Evolutionary conservation across 2,329 filamentous ascomycete genomes (phyloP).

Genomic region (Helicocarpus griseus): DNA sequence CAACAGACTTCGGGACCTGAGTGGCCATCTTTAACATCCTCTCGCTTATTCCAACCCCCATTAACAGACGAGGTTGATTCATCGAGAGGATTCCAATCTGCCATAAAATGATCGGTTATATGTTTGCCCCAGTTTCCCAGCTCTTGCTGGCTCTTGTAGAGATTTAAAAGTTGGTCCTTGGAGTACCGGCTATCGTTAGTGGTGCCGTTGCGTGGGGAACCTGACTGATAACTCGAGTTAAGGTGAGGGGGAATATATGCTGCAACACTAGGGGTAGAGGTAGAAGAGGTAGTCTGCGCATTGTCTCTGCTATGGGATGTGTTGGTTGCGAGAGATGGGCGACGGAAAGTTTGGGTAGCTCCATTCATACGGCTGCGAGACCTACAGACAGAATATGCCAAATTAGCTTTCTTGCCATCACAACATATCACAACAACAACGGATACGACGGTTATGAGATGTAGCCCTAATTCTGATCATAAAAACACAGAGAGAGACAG

Average conservation of each 20-base stretch:
- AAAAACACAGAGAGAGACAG: background rate
- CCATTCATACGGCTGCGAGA: constrained; percentile 54
- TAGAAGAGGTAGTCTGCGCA: constrained; percentile 30
- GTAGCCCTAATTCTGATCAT: background rate
- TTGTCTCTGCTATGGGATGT: constrained; percentile 38
- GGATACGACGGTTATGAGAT: background rate
- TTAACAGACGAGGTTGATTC: constrained; percentile 49
- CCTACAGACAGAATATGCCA: constrained; percentile 29
- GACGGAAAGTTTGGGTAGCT: constrained; percentile 57
- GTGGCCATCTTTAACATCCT: constrained; percentile 62
- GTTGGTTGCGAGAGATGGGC: constrained; percentile 51
- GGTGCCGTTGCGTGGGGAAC: constrained; percentile 44
- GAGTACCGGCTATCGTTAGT: constrained; percentile 56
- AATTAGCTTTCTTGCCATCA: constrained; percentile 1
- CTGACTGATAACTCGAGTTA: constrained; percentile 40
- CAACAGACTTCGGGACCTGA: constrained; percentile 88
- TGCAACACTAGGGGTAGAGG: constrained; percentile 31
- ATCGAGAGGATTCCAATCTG: constrained; percentile 68
- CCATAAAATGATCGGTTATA: constrained; percentile 58
- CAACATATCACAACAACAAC: background rate
- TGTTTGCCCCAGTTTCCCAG: constrained; percentile 48
- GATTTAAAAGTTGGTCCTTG: constrained; percentile 66
- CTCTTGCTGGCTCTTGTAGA: constrained; percentile 54
- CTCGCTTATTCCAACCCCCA: constrained; percentile 66
- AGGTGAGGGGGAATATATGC: constrained; percentile 54